Conservation (phyloP, 208 protist genomes). For the Trypanosoma scelopori region DNA sequence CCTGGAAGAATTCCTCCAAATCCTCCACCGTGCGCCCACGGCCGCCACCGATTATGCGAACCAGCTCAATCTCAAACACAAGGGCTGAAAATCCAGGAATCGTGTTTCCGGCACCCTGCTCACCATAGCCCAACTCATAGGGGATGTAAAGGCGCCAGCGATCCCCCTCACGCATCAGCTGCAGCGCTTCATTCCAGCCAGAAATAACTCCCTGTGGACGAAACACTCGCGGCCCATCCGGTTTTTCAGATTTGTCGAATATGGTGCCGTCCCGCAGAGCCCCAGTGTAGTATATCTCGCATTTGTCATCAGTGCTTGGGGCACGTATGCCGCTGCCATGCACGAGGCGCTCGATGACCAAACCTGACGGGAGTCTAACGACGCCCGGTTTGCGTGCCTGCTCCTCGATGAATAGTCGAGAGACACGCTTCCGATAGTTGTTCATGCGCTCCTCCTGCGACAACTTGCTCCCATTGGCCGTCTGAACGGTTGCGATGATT, state of each 20-base stretch:
- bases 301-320: conserved; percentile 48
- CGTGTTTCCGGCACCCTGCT: conserved; percentile 31
- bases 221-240: conserved; percentile 56
- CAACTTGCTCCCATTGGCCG: conserved; percentile 20
- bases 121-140: conserved; percentile 71
- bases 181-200: conserved; percentile 71
- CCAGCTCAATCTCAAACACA: conserved; percentile 65
- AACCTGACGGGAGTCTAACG: conserved; percentile 68
- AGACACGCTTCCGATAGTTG: conserved; percentile 43
- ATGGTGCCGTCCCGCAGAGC: conserved; percentile 47
- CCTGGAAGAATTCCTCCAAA: conserved; percentile 55
- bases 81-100: conserved; percentile 55
- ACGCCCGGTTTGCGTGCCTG: conserved; percentile 39
- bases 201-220: conserved; percentile 49
- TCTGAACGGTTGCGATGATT: no score
- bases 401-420: conserved; percentile 45
- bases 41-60: conserved; percentile 41
- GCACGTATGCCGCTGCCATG: conserved; percentile 53
- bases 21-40: conserved; percentile 51
- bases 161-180: conserved; percentile 88
- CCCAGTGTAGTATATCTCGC: conserved; percentile 72
- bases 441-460: conserved; percentile 42
- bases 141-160: conserved; percentile 73
- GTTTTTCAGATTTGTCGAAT: conserved; percentile 55
- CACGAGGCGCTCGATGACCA: conserved; percentile 56